Evolutionary conservation across 805 yeast genomes (phyloP).

Genomic region (Torulaspora delbrueckii): DNA sequence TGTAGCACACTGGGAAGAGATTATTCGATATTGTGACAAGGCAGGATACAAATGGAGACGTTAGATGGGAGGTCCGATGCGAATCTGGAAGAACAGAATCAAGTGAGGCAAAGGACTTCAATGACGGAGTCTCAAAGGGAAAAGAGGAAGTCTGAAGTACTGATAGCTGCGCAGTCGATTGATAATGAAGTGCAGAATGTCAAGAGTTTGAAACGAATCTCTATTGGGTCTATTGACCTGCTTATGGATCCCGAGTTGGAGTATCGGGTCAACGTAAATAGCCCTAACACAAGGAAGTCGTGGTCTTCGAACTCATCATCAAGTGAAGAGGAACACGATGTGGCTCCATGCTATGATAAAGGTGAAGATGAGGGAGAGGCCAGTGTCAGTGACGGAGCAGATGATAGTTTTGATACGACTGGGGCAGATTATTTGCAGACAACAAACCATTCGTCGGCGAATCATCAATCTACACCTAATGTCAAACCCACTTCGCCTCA

Average conservation of each 20-base stretch:
- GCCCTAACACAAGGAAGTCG: constrained; percentile 15
- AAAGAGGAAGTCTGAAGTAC: constrained; percentile 42
- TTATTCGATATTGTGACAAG: not conserved
- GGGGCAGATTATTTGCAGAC: constrained; percentile 27
- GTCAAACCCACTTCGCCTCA: not conserved
- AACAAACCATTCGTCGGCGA: not conserved
- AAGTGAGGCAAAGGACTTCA: constrained; percentile 4
- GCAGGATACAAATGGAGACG: constrained; percentile 2
- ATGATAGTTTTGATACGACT: constrained; percentile 30
- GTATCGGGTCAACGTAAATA: constrained; percentile 33
- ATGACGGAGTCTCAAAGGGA: constrained; percentile 14
- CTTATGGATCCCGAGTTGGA: constrained; percentile 70
- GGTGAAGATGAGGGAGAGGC: constrained; percentile 4
- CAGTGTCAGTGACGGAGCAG: constrained; percentile 10
- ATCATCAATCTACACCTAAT: not conserved
- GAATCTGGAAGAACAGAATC: constrained; percentile 1
- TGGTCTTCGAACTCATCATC: constrained; percentile 17
- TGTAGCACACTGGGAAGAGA: not conserved
- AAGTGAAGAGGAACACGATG: constrained; percentile 9
- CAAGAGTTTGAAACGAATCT: constrained; percentile 65
- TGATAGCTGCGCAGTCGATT: constrained; percentile 68
- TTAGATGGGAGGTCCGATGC: not conserved
- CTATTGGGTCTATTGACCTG: constrained; percentile 55
- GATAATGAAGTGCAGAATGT: constrained; percentile 72
- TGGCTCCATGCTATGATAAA: not conserved